Percentiles rank a stretch among this genome's conserved stretches.
phyloP scores from a whole-genome alignment of 164 flowering plant genomes.

The Annona cherimola region DNA sequence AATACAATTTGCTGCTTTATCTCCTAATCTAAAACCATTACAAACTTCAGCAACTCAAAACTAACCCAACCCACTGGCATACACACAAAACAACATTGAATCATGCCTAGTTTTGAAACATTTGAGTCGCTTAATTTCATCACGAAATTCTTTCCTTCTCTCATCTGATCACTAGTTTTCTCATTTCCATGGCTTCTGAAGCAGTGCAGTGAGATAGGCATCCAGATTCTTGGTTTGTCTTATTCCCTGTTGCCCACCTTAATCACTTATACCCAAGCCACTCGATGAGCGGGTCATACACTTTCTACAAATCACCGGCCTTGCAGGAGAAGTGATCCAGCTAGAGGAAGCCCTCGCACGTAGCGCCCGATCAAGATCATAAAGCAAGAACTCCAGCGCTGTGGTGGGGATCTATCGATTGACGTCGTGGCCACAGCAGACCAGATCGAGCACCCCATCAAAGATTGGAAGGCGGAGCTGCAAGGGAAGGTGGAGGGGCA shows the following conservation, averaged over 20 bases:
- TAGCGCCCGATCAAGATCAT: conserved; percentile 80
- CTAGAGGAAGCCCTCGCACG: conserved; percentile 85
- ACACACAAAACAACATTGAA: background rate
- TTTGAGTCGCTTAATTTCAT: background rate
- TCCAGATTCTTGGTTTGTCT: conserved; percentile 80
- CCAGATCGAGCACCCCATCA: conserved; percentile 80
- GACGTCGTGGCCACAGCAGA: conserved; percentile 74
- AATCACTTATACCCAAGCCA: conserved; percentile 82
- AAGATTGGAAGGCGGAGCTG: conserved; percentile 91
- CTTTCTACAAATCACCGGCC: conserved; percentile 57
- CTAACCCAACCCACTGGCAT: background rate
- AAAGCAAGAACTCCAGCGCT: conserved; percentile 71
- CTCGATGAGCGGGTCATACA: conserved; percentile 63
- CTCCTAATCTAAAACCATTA: conserved; percentile 4
- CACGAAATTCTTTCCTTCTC: background rate
- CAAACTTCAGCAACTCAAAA: conserved; percentile 3
- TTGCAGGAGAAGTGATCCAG: conserved; percentile 84
- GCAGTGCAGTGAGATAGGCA: conserved; percentile 78
- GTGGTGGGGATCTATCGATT: conserved; percentile 83
- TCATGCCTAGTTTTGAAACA: background rate
- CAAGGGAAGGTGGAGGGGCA: conserved; percentile 78
- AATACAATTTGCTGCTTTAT: background rate
- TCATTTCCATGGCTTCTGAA: conserved; percentile 52
- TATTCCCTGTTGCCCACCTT: conserved; percentile 72
- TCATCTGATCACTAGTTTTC: no score